phyloP scores from a whole-genome alignment of 768 basidiomycete species.

The Hortiboletus flavorubellus region DNA sequence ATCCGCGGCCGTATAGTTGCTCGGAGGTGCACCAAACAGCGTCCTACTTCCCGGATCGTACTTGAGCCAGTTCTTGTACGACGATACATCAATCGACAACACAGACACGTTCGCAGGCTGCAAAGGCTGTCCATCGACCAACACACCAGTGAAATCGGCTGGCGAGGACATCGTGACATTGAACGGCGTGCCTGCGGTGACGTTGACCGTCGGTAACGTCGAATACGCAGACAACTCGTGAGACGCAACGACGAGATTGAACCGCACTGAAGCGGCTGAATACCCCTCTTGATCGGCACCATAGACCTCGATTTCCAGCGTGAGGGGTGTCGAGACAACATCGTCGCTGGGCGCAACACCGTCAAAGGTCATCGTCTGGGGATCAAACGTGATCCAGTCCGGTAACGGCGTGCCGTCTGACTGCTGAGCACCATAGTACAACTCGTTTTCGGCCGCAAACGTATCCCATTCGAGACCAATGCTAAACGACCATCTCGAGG shows the following conservation, averaged over 20 bases:
- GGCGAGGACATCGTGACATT: slow-evolving; percentile 49
- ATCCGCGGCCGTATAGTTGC: slow-evolving; percentile 34
- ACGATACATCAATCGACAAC: slow-evolving; percentile 57
- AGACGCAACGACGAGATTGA: slow-evolving; percentile 62
- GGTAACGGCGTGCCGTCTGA: slow-evolving; percentile 71
- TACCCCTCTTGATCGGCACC: slow-evolving; percentile 76
- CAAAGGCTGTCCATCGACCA: slow-evolving; percentile 60
- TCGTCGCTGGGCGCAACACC: slow-evolving; percentile 65
- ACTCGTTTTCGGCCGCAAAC: slow-evolving; percentile 42
- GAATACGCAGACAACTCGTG: slow-evolving; percentile 59
- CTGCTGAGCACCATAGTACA: slow-evolving; percentile 64
- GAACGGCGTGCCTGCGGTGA: slow-evolving; percentile 57
- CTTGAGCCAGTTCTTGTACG: slow-evolving; percentile 52
- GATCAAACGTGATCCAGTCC: slow-evolving; percentile 70
- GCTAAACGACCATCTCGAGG: slow-evolving; percentile 85
- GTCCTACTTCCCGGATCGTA: slow-evolving; percentile 56
- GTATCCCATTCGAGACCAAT: slow-evolving; percentile 75
- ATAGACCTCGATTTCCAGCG: slow-evolving; percentile 54
- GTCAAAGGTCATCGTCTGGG: slow-evolving; percentile 65
- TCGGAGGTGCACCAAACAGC: slow-evolving; percentile 64
- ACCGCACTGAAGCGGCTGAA: slow-evolving; percentile 53
- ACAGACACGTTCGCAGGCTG: slow-evolving; percentile 53
- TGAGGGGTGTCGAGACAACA: slow-evolving; percentile 36
- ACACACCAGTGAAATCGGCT: slow-evolving; percentile 59
- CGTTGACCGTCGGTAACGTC: slow-evolving; percentile 63